Evolutionary conservation across 2,329 filamentous ascomycete genomes (phyloP).

Genomic region (Diaporthe citrichinensis): DNA sequence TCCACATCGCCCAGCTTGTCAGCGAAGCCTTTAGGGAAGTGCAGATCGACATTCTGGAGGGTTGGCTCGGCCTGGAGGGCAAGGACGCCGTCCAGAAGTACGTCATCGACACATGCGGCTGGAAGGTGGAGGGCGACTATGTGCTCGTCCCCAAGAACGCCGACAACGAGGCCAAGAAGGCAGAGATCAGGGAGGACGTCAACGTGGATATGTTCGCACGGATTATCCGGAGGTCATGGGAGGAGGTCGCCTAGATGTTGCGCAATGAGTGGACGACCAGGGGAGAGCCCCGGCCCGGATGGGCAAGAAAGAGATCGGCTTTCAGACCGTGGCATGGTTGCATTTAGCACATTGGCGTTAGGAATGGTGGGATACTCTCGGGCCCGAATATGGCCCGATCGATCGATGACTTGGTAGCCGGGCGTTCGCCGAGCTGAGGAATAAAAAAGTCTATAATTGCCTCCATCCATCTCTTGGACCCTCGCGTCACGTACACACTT

Average conservation of each 20-base stretch:
- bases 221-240: slow-evolving; percentile 87
- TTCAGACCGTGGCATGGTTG: slow-evolving; percentile 35
- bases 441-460: slow-evolving; percentile 34
- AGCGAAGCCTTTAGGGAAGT: slow-evolving; percentile 85
- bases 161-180: slow-evolving; percentile 97
- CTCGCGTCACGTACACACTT: not conserved
- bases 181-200: slow-evolving; percentile 95
- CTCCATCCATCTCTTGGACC: not conserved
- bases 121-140: slow-evolving; percentile 78
- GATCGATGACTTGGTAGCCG: slow-evolving; percentile 37
- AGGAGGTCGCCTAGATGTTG: slow-evolving; percentile 76
- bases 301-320: slow-evolving; percentile 10
- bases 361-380: slow-evolving; percentile 29
- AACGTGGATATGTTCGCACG: slow-evolving; percentile 88
- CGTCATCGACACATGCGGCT: slow-evolving; percentile 87
- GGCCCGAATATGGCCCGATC: slow-evolving; percentile 33
- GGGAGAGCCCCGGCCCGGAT: not conserved
- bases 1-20: slow-evolving; percentile 90
- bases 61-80: slow-evolving; percentile 79
- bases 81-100: slow-evolving; percentile 81
- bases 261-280: not conserved
- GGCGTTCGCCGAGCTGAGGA: slow-evolving; percentile 38
- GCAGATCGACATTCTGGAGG: slow-evolving; percentile 76
- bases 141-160: slow-evolving; percentile 91
- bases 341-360: slow-evolving; percentile 37